Evolutionary conservation across 306 rosid genomes (phyloP), one percentile per base, ranked within the genome.

Genomic region (Lablab purpureus): DNA sequence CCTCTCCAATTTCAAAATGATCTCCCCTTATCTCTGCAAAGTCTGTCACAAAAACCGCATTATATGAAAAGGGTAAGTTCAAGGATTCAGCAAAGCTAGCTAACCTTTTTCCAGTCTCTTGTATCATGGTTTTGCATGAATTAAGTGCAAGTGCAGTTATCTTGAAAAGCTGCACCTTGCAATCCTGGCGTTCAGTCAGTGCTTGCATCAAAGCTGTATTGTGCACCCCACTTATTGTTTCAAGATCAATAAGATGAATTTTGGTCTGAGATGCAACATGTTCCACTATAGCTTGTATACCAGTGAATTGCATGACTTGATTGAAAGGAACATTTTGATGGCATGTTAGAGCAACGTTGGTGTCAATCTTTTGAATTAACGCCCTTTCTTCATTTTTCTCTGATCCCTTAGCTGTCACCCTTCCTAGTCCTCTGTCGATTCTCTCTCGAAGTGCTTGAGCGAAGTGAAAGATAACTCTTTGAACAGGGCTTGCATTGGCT

Each of bases 191-290:
- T n/a, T 71, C 93, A 3, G 71, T 82, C 3, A 92, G 67, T 23
- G 92, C 87, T 81, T 94, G 90, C 96, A 90, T 87, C 79, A 90
- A 76, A 64, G 84, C 74, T 46, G 84, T 75, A 84, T 90, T 89
- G 0, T 85, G 98, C 14, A 88, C 86, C 7, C 97, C 98, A 66
- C 63, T 52, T 65, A 51, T 76, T 36, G 88, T 84, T 21, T 82
- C 84, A 19, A 90, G 82, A 82, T 94, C 97, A 12, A 92, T 88
- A 46, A 90, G 1, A 78, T 92, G 98, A 56, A 94, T 67, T 50
- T 77, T 92, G 10, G 81, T 79, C 47, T 79, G 55, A 11, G 60
- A 59, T 62, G 82, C 85, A 32, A 90, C 85, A 54, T 73, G 89
- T 73, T 94, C 98, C 7, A 87, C 65, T 15, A 94, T 86, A 36